Base-by-base conservation (phyloP, 1,139 yeast species). In the Yamadazyma oceani region DNA sequence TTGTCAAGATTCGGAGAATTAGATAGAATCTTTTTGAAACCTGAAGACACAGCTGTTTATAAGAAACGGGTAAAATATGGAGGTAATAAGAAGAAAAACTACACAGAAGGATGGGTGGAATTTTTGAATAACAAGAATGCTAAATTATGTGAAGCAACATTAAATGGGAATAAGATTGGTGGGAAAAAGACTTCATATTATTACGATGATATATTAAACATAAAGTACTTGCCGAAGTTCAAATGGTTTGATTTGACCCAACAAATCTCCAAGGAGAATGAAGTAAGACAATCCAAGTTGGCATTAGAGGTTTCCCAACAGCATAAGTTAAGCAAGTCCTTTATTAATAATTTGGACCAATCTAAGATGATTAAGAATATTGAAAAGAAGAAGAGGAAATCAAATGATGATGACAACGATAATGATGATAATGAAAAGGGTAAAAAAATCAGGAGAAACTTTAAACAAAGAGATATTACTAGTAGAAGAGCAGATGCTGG, bases 101-200 rank as follows among this genome's bases (percentile, higher is more conserved):
- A 78, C 56, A 86, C 85, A 13, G 98, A 94, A 67, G 99, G 98
- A 6, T 92, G 99, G 99, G 94, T 87, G 6, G 99, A 92, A 62
- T 94, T 87, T 62, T 66, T 75, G 13, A 78, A 80, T 54, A 92
- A 92, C 57, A 77, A 75, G 50, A 86, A 89, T 53, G 98, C 98
- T 1, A 92, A 92, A 58, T 61, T 88, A 22, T 90, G 96, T 45
- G 96, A 95, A 4, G 70, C 72, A 6, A 85, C 97, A 0, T 65
- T 94, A 51, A 94, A 92, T 56, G 96, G 96, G 9, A 85, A 87
- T 53, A 86, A 74, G 13, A 66, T 92, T 29, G 98, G 98, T 22
- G 98, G 98, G 22, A 88, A 83, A 54, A 92, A 92, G 62, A 84
- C 94, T 2, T 79, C 84, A n/a, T 90, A 85, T 56, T 92, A 90